These are phyloP conservation scores for Lentinus polychrous DNA, from an alignment of 1,284 basidiomycete species.

Conservation along the genomic window DNA sequence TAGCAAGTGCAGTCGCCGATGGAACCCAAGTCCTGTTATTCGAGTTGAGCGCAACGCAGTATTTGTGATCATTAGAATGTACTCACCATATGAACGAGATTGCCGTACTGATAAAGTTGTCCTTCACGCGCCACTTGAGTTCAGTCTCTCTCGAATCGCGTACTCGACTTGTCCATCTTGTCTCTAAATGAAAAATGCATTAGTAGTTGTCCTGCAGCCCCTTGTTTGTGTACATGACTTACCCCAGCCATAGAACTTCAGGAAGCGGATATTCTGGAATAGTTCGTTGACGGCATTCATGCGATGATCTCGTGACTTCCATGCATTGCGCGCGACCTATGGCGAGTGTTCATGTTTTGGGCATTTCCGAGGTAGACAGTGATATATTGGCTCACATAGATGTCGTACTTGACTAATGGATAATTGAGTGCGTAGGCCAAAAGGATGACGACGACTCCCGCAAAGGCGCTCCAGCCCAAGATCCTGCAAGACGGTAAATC, in stretches of 20 bases:
- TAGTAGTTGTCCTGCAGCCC: not conserved
- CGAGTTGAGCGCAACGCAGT: not conserved
- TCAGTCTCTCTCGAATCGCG: slow-evolving; percentile 48
- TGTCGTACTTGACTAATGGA: slow-evolving; percentile 56
- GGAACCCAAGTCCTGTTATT: slow-evolving; percentile 58
- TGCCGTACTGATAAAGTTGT: slow-evolving; percentile 49
- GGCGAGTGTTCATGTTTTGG: not conserved
- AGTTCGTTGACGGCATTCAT: slow-evolving; percentile 80
- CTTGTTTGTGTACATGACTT: slow-evolving; percentile 9
- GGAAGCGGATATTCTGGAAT: slow-evolving; percentile 63
- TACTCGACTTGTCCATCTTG: slow-evolving; percentile 44
- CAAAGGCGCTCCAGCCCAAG: slow-evolving; percentile 77
- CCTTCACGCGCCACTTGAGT: slow-evolving; percentile 55
- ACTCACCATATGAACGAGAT: slow-evolving; percentile 59
- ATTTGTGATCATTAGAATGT: not conserved
- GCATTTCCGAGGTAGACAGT: slow-evolving; percentile 3
- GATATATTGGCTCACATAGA: slow-evolving; percentile 40
- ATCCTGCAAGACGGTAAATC: slow-evolving; percentile 40
- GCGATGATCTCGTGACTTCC: slow-evolving; percentile 66
- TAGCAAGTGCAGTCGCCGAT: slow-evolving; percentile 54
- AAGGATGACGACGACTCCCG: slow-evolving; percentile 68
- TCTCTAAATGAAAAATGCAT: slow-evolving; percentile 18
- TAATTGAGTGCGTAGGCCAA: slow-evolving; percentile 63
- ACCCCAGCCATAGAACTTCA: slow-evolving; percentile 74
- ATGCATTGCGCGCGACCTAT: slow-evolving; percentile 55